A percentile compares a stretch with the other conserved stretches of the same genome.
These are phyloP conservation scores for Millerago galiae DNA, from an alignment of 805 yeast species.

Conservation along the genomic window DNA sequence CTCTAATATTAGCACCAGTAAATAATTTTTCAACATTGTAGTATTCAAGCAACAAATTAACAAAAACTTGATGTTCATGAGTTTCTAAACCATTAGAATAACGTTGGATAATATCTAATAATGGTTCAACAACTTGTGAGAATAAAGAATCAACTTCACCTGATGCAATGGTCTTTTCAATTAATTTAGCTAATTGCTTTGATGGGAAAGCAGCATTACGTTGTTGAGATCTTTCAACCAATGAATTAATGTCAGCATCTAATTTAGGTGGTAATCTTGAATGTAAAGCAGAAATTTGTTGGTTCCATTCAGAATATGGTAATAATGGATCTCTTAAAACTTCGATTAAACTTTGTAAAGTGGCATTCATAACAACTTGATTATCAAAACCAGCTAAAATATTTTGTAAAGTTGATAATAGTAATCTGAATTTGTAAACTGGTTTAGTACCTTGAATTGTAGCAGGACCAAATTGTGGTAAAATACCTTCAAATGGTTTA, in stretches of 20 bases:
- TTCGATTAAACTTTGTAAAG: conserved; percentile 65
- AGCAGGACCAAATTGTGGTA: conserved; percentile 86
- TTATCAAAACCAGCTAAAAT: conserved; percentile 90
- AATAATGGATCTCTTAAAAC: conserved; percentile 72
- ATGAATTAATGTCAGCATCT: conserved; percentile 56
- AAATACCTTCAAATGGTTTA: conserved; percentile 85
- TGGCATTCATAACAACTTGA: conserved; percentile 86
- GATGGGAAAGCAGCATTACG: conserved; percentile 91
- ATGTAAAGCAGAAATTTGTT: conserved; percentile 83
- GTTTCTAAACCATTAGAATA: conserved; percentile 72
- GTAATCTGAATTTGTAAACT: conserved; percentile 59
- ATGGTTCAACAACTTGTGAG: conserved; percentile 60
- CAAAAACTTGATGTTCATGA: conserved; percentile 77
- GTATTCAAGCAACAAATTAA: conserved; percentile 63
- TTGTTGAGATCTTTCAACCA: conserved; percentile 57
- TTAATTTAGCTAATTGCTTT: conserved; percentile 65
- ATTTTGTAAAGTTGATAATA: conserved; percentile 59
- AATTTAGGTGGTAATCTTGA: conserved; percentile 78
- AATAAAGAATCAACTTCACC: conserved; percentile 49
- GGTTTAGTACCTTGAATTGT: conserved; percentile 78
- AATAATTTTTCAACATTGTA: conserved; percentile 73
- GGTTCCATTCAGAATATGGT: conserved; percentile 91
- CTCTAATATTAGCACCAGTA: conserved; percentile 68
- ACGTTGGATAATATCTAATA: conserved; percentile 60
- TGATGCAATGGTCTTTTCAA: conserved; percentile 53